These are phyloP conservation scores for Geotrichum carabidarum DNA, from an alignment of 1,139 yeast species.

Conservation along the genomic window DNA sequence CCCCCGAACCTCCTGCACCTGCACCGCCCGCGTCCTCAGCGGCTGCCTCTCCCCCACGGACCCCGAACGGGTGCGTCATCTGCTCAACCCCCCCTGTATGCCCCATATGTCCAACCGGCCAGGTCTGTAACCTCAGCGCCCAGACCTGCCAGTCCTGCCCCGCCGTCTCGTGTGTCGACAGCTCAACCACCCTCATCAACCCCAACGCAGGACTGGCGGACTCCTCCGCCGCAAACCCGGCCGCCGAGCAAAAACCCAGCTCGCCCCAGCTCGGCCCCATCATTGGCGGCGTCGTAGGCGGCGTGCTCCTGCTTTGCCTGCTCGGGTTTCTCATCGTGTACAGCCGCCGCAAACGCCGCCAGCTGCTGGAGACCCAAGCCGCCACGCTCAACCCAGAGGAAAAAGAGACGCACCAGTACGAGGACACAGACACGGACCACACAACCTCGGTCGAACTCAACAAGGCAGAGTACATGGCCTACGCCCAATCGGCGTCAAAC, in stretches of 20 bases:
- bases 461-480: neutral
- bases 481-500: neutral
- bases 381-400: neutral
- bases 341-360: constrained; percentile 10
- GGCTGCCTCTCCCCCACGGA: neutral
- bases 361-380: neutral
- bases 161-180: constrained; percentile 16
- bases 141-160: constrained; percentile 20
- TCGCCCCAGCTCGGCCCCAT: constrained; percentile 16
- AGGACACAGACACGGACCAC: neutral
- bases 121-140: constrained; percentile 19
- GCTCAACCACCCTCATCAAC: constrained; percentile 6
- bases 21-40: neutral
- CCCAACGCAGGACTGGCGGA: neutral
- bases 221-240: constrained; percentile 3
- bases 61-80: constrained; percentile 16
- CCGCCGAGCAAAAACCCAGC: constrained; percentile 1
- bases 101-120: constrained; percentile 19
- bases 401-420: neutral
- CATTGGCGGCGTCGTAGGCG: constrained; percentile 20
- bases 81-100: constrained; percentile 18
- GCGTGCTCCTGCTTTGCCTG: neutral
- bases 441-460: neutral
- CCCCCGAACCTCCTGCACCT: neutral
- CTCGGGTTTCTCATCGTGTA: constrained; percentile 2